phyloP scores from a whole-genome alignment of 306 rosid species.

The Erythrophleum fordii region DNA sequence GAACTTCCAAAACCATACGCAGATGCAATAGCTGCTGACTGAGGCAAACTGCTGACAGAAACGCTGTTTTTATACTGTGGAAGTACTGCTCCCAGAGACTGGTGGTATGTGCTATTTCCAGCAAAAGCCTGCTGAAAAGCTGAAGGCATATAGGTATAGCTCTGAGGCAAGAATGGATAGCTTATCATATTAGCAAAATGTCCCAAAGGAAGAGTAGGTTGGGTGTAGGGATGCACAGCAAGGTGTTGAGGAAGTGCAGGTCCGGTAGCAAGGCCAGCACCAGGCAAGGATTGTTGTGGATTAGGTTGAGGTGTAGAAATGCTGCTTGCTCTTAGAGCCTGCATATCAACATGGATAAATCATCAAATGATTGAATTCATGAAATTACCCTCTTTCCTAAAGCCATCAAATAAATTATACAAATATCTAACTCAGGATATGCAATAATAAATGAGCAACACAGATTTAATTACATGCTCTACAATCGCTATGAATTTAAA shows the following conservation, averaged over 20 bases:
- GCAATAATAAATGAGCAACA: not conserved
- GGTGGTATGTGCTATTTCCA: slow-evolving; percentile 85
- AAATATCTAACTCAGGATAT: not conserved
- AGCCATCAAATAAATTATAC: not conserved
- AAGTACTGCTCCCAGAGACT: slow-evolving; percentile 81
- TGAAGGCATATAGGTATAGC: slow-evolving; percentile 89
- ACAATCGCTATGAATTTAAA: not conserved
- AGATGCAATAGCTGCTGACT: slow-evolving; percentile 72
- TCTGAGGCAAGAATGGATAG: slow-evolving; percentile 88
- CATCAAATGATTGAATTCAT: slow-evolving; percentile 20
- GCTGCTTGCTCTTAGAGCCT: slow-evolving; percentile 73
- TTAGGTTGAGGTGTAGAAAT: slow-evolving; percentile 70
- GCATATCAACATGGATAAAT: slow-evolving; percentile 33
- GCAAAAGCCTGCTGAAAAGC: slow-evolving; percentile 87
- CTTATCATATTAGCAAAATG: slow-evolving; percentile 84
- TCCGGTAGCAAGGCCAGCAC: slow-evolving; percentile 71
- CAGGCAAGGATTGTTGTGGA: slow-evolving; percentile 67
- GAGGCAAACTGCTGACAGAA: slow-evolving; percentile 87
- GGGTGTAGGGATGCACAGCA: slow-evolving; percentile 82
- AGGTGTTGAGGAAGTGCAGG: slow-evolving; percentile 83
- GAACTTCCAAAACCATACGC: slow-evolving; percentile 85
- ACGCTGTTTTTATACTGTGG: slow-evolving; percentile 85
- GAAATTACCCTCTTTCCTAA: slow-evolving; percentile 4
- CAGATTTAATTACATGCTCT: slow-evolving; percentile 2
- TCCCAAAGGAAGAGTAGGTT: slow-evolving; percentile 81